phyloP scores from a whole-genome alignment of 2,329 filamentous ascomycete genomes.

The Colletotrichum trifolii region DNA sequence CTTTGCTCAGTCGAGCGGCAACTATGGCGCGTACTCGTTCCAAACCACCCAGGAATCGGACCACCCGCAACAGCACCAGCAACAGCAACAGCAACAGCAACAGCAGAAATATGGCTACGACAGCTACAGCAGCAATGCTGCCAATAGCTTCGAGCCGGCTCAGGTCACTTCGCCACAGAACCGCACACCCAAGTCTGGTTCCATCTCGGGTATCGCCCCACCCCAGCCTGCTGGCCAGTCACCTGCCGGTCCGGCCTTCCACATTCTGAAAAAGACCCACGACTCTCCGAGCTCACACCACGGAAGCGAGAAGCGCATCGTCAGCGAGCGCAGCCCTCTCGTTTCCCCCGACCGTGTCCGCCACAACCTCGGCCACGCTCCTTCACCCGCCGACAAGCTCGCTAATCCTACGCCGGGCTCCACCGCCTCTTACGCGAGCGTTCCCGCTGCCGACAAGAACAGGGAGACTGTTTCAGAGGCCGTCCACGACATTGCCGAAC shows the following conservation, averaged over 20 bases:
- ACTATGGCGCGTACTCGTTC: conserved; percentile 38
- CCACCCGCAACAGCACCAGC: conserved; percentile 37
- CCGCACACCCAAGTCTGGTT: conserved; percentile 53
- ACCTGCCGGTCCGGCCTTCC: conserved; percentile 52
- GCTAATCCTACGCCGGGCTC: conserved; percentile 38
- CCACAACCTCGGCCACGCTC: conserved; percentile 48
- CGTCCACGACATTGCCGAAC: conserved; percentile 71
- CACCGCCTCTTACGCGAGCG: conserved; percentile 33
- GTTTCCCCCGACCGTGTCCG: conserved; percentile 58
- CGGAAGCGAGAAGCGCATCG: conserved; percentile 52
- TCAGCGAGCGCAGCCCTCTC: conserved; percentile 56
- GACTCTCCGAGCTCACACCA: conserved; percentile 49
- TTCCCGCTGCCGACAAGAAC: conserved; percentile 43
- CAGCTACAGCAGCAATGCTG: conserved; percentile 42
- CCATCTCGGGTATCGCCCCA: conserved; percentile 45
- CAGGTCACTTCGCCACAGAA: conserved; percentile 54
- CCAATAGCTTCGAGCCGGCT: conserved; percentile 51
- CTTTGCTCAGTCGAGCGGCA: conserved; percentile 39
- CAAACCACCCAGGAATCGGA: conserved; percentile 35
- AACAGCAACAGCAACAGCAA: conserved; percentile 22
- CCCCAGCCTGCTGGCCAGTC: conserved; percentile 42
- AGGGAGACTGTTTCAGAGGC: conserved; percentile 79
- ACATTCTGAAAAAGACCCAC: conserved; percentile 63
- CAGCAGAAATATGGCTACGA: conserved; percentile 37
- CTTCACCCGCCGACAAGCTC: conserved; percentile 40